Base-by-base conservation (phyloP, 2,329 filamentous ascomycete species). In the Knufia fluminis region DNA sequence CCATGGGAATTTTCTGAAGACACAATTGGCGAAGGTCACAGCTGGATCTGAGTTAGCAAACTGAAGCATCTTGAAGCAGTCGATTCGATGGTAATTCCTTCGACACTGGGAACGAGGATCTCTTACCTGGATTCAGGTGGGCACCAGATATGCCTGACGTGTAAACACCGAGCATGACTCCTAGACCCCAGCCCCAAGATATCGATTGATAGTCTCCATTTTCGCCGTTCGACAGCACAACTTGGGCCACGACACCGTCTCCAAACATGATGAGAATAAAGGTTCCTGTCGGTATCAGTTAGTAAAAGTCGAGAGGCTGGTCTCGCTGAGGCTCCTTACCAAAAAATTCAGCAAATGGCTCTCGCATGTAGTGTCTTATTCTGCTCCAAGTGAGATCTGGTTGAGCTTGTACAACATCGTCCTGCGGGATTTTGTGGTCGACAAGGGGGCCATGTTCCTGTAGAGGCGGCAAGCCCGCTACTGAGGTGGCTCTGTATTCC, bases 171-270 rank as follows among this genome's bases (percentile, higher is more conserved):
- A 40, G 4, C 33, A 42, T 42, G 56, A 31, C 45, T 23, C 53
- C 32, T 16, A 31, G 43, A 26, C 16, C 72, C 65, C 69, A 74
- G 14, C 73, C 70, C 70, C 72, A 75, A 17, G 66, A 68, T 40
- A 76, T 76, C 3, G 72, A 76, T 54, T 76, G 73, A 57, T 75
- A 76, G 52, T 68, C 62, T 4, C 70, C 69, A 44, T 68, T 70
- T 48, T 63, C 54, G 9, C 57, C 61, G 35, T 61, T 55, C 50
- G 78, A 82, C 7, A 86, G 71, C 0, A 80, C 67, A 1, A 85
- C 82, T 62, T 86, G 83, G 2, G 83, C 83, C 17, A 86, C 79
- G 48, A 79, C 78, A n/a, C 80, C 82, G 53, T 86, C 77, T 3
- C 83, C 83, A 58, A 86, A 86, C 35, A 86, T 66, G 51, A 86